Percentiles rank a stretch among this genome's conserved stretches.
Conservation (phyloP, 164 flowering plant species). For the Annona cherimola region DNA sequence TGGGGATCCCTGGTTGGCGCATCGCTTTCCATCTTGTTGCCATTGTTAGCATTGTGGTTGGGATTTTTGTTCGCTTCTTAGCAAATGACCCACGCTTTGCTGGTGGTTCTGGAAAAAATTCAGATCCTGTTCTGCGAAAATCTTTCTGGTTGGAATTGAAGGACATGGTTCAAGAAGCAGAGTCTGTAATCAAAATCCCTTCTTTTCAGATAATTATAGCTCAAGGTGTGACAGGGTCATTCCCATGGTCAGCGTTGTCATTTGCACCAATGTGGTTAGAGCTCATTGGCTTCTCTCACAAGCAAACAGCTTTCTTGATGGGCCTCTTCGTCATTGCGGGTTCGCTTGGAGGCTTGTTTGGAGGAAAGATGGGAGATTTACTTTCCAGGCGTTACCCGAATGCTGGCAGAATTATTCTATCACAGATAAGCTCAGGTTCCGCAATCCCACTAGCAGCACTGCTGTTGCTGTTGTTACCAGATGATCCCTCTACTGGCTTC, state of each 20-base stretch:
- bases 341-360: constrained; percentile 85
- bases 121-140: constrained; percentile 19
- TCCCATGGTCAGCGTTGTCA: constrained; percentile 93
- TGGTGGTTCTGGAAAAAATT: constrained; percentile 18
- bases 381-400: constrained; percentile 66
- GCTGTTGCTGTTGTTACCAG: constrained; percentile 59
- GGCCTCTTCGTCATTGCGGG: constrained; percentile 51
- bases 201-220: constrained; percentile 90
- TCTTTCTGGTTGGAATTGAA: constrained; percentile 47
- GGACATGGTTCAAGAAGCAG: constrained; percentile 57
- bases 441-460: constrained; percentile 82
- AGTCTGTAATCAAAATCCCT: constrained; percentile 61
- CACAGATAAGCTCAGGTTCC: constrained; percentile 88
- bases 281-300: constrained; percentile 79
- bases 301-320: constrained; percentile 58
- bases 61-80: constrained; percentile 49
- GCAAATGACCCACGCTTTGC: constrained; percentile 68
- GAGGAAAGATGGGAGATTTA: constrained; percentile 83
- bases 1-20: constrained; percentile 92
- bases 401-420: constrained; percentile 72
- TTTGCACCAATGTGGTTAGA: constrained; percentile 96
- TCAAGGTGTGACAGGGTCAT: constrained; percentile 86
- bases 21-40: constrained; percentile 76
- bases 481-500: constrained; percentile 55
- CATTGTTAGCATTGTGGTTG: constrained; percentile 59